Conservation (phyloP, 306 rosid species). For the Malus sieversii region DNA sequence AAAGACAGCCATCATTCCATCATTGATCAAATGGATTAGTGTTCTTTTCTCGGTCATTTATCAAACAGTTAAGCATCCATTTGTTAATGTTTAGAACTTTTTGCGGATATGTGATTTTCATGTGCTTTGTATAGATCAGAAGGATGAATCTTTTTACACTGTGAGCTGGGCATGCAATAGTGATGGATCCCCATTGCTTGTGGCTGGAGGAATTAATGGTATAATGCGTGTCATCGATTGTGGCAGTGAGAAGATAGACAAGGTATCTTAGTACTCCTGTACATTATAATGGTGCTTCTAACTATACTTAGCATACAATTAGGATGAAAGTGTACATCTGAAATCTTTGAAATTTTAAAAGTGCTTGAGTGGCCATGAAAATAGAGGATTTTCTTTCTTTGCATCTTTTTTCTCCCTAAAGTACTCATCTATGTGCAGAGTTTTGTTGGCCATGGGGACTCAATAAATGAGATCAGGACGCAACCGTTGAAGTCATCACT, state of each 20-base stretch:
- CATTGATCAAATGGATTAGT: background rate
- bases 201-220: constrained; percentile 92
- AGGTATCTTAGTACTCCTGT: constrained; percentile 35
- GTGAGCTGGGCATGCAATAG: constrained; percentile 76
- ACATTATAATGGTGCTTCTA: background rate
- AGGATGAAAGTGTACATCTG: background rate
- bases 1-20: background rate
- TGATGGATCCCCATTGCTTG: constrained; percentile 63
- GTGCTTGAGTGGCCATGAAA: background rate
- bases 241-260: constrained; percentile 75
- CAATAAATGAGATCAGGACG: constrained; percentile 90
- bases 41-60: background rate
- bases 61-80: background rate
- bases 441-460: constrained; percentile 94
- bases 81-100: background rate
- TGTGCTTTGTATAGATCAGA: constrained; percentile 63
- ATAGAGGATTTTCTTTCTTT: background rate
- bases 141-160: constrained; percentile 93
- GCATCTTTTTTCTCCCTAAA: constrained; percentile 3
- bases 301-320: background rate
- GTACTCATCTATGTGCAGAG: constrained; percentile 41
- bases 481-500: constrained; percentile 77
- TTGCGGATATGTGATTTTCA: constrained; percentile 16
- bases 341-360: background rate
- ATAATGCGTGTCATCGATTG: constrained; percentile 72